Evolutionary conservation across 306 rosid genomes (phyloP), one percentile per base, ranked within the genome.

Genomic region (Cyclanthera cordifolia): DNA sequence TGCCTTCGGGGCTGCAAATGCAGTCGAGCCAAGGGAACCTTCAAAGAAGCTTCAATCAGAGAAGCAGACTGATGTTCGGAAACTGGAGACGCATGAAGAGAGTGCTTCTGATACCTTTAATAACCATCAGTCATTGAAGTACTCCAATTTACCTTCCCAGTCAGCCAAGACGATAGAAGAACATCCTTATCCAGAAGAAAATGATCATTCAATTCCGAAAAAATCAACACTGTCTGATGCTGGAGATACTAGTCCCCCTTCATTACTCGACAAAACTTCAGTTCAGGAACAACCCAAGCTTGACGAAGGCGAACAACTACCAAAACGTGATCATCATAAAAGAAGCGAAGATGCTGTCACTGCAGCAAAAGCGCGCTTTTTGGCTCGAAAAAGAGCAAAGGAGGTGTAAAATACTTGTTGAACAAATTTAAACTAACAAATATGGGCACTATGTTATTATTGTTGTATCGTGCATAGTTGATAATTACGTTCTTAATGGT

Each of bases 341-440:
- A 83, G 96, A 78, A 81, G 47, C 74, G 84, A 78, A 73, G 94
- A 86, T 78, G 87, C 89, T 0, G 34, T 89, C 24, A 77, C 88
- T 55, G 89, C 95, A 0, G 95, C 98, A 0, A 86, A 82, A 79
- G 96, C 89, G 55, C 89, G 98, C 20, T 89, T 83, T 74, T 73
- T 87, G 79, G 87, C 95, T 1, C 86, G 91, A 19, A 93, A 89
- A 80, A 90, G 70, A 72, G 80, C 86, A 1, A 89, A 83, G 73
- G 82, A 83, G 47, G 73, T 72, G 68, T 87, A 34, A 64, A 61
- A 43, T 43, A 14, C 6, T 64, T 41, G 19, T 43, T 23, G 5
- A 37, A 1, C 30, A 43, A n/a, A 64, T 39, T 64, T 34, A 61
- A 61, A 37, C 15, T 19, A 10, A 37, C 50, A 4, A 39, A 37